Evolutionary conservation across 768 basidiomycete genomes (phyloP).

Genomic region (Lepiota venenata): DNA sequence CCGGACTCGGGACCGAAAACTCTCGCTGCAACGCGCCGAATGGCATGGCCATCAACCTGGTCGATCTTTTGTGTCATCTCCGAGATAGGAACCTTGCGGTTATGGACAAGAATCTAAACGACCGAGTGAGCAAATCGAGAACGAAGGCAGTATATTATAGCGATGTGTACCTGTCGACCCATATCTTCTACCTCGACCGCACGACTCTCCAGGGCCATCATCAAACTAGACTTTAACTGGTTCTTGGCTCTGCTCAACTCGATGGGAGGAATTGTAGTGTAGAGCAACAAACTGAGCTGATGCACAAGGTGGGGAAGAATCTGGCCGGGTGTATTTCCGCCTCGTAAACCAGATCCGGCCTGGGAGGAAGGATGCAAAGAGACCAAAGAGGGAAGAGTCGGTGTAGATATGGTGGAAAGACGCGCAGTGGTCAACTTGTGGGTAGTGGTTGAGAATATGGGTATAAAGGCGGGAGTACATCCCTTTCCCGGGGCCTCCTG

Average conservation of each 20-base stretch:
- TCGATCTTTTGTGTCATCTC: conserved; percentile 93
- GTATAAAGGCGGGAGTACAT: conserved; percentile 99
- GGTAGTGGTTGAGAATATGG: conserved; percentile 91
- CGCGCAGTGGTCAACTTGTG: conserved; percentile 91
- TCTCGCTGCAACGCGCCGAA: conserved; percentile 73
- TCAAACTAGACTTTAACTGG: conserved; percentile 87
- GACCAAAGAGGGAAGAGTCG: conserved; percentile 90
- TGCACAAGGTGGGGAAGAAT: conserved; percentile 84
- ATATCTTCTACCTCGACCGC: conserved; percentile 86
- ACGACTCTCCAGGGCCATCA: conserved; percentile 92
- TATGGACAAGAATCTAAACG: conserved; percentile 75
- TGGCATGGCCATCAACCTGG: conserved; percentile 61
- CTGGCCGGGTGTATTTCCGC: conserved; percentile 63
- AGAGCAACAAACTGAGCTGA: conserved; percentile 80
- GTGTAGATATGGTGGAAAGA: conserved; percentile 98
- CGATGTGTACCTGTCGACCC: conserved; percentile 68
- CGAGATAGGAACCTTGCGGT: conserved; percentile 77
- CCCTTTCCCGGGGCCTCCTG: conserved; percentile 95
- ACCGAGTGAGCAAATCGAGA: conserved; percentile 5
- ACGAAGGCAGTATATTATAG: background rate
- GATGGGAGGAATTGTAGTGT: conserved; percentile 55
- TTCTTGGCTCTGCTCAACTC: conserved; percentile 92
- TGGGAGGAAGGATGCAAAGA: conserved; percentile 86
- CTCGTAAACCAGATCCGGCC: conserved; percentile 47
- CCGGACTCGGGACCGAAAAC: conserved; percentile 66